Evolutionary conservation across 768 basidiomycete species (phyloP).

Genomic region (Phaeotremella fagi): DNA sequence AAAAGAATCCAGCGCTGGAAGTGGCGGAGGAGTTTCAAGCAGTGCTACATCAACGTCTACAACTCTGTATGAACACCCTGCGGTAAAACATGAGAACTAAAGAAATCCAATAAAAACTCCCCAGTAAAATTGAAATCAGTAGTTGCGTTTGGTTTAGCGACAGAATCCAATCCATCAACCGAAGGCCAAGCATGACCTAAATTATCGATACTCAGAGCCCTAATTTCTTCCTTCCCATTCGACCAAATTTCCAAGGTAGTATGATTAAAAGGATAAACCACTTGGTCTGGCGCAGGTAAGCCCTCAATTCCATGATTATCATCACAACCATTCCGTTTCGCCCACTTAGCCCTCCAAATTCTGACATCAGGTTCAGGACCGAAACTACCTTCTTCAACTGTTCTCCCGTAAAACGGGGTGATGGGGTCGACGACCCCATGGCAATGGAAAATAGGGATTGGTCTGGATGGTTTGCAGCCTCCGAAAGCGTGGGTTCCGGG

Average conservation of each 20-base stretch:
- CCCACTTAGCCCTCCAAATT: conserved; percentile 30
- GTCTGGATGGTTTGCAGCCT: conserved; percentile 17
- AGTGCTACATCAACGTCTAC: too few species aligned
- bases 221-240: conserved; percentile 14
- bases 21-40: too few species aligned
- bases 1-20: too few species aligned
- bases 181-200: conserved; percentile 40
- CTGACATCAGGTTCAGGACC: conserved; percentile 19
- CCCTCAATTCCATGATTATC: not conserved
- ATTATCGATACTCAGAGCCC: conserved; percentile 18
- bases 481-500: conserved; percentile 23
- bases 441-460: conserved; percentile 26
- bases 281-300: conserved; percentile 4
- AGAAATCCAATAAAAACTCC: conserved; percentile 16
- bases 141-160: conserved; percentile 20
- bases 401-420: conserved; percentile 29
- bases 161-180: conserved; percentile 24
- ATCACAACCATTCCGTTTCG: conserved; percentile 26
- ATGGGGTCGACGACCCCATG: conserved; percentile 31
- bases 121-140: conserved; percentile 23
- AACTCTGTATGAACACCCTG: not conserved
- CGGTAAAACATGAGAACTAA: conserved; percentile 14
- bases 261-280: conserved; percentile 13
- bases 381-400: conserved; percentile 6
- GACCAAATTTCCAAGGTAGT: conserved; percentile 16